Base-by-base conservation (phyloP, 306 rosid genomes). In the Prunus kanzakura region DNA sequence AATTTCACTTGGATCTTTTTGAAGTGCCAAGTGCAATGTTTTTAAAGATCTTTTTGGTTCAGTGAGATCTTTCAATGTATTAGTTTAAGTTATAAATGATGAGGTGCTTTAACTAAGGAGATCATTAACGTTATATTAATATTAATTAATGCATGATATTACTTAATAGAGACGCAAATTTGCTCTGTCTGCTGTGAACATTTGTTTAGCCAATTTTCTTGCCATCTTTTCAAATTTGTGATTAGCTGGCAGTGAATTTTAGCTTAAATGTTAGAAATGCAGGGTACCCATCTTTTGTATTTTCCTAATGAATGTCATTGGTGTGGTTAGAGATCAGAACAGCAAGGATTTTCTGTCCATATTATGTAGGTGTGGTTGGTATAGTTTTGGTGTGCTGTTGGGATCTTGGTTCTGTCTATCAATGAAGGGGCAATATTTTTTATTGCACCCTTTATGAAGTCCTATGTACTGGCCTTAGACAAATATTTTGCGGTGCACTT, bases 341-440 rank as follows among this genome's bases (percentile, higher is more conserved):
- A 60, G 61, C 14, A 8, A 8, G 76, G 77, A 58, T 74, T 79
- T 78, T 38, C 15, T 58, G 45, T 74, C 75, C 76, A 62, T 70
- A 15, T 50, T 11, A 23, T 60, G 57, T 60, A 20, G 68, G 47
- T 35, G 78, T 16, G 56, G 23, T 67, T 64, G 66, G 72, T 38
- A 41, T 49, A 35, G 38, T 25, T 63, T 27, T 80, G 76, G 15
- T 60, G 32, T 52, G 66, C 55, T n/a, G 35, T 69, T 30, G 55
- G 18, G 13, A 43, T 57, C 29, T 57, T 73, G 64, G 43, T 74
- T 38, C 50, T 74, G 43, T 54, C 35, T 35, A 71, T 32, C 65
- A 71, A 55, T 71, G 20, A 9, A 54, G 64, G 65, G 38, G 75
- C 30, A 30, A 19, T 45, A 15, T 38, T 13, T 41, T 35, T 27